These are phyloP conservation scores for Tylopilus felleus DNA, from an alignment of 768 basidiomycete species.

Conservation along the genomic window DNA sequence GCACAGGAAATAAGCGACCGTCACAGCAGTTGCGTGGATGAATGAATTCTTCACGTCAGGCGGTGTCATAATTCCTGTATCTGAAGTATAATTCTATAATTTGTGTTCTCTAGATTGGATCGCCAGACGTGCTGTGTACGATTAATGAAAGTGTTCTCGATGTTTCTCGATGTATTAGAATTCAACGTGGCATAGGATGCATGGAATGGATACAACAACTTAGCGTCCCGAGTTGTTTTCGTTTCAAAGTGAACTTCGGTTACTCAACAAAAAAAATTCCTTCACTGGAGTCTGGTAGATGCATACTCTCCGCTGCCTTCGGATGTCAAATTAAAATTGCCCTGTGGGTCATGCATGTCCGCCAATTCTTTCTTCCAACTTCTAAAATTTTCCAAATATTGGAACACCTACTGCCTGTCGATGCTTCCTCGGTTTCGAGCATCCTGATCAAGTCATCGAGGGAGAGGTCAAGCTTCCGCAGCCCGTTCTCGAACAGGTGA, in stretches of 20 bases:
- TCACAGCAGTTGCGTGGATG: constrained; percentile 12
- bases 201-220: not conserved
- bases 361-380: constrained; percentile 42
- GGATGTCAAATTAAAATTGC: not conserved
- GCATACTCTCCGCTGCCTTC: not conserved
- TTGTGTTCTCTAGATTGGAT: constrained; percentile 7
- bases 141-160: constrained; percentile 1
- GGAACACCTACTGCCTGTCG: constrained; percentile 33
- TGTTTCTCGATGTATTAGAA: constrained; percentile 7
- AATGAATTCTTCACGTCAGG: not conserved
- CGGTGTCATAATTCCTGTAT: constrained; percentile 1
- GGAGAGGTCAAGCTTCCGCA: constrained; percentile 42
- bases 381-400: constrained; percentile 38
- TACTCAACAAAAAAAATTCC: constrained; percentile 29
- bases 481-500: constrained; percentile 41
- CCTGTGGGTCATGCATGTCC: constrained; percentile 17
- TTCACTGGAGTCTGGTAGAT: constrained; percentile 6
- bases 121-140: constrained; percentile 6
- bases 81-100: constrained; percentile 6
- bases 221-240: not conserved
- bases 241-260: not conserved
- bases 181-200: not conserved
- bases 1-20: constrained; percentile 30
- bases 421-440: constrained; percentile 42
- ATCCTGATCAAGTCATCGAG: constrained; percentile 42